Base-by-base conservation (phyloP, 2,329 filamentous ascomycete genomes). In the Aspergillus ustus region DNA sequence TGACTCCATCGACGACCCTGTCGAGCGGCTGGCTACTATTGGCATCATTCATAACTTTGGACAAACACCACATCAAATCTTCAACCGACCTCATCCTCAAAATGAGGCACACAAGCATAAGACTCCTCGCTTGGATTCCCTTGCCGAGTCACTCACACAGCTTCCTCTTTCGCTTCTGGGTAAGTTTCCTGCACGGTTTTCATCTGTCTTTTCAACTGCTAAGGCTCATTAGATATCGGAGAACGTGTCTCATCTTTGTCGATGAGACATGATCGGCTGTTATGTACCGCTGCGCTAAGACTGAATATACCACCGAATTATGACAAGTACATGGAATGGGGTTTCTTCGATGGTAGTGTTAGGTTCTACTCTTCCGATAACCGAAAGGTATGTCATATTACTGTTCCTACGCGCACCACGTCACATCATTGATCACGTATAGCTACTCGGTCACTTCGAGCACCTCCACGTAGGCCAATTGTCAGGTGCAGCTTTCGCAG, bases 1-100 rank as follows among this genome's bases (percentile, higher is more conserved):
- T 4, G 95, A 99, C 75, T 89, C 88, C 56, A 98, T 99, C 63
- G 87, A 89, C 7, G 94, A 98, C 72, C 90, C 91, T 0, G 87
- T 94, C 59, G 93, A 98, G 76, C 86, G 93, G 48, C 83, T 93
- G 7, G 91, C 94, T 5, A 94, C 93, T 0, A 97, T 97, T 57
- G 92, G 92, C 37, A 96, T 97, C 68, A 98, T 99, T 69, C 94
- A 99, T 77, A 98, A 98, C 70, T 99, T 99, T 76, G 95, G 95
- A 0, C 95, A 99, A 75, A 99, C 96, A 1, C 95, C 96, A 1
- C 91, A 96, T 69, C 96, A 99, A 75, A 90, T 98, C 17, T 99
- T 98, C 75, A 86, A 87, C 49, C 89, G 90, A 61, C 84, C 90
- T 13, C 95, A 99, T 75, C 89, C 91, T 3, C 80, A 85, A n/a